Conservation (phyloP, 1,139 yeast species). For the Suhomyces taliae region DNA sequence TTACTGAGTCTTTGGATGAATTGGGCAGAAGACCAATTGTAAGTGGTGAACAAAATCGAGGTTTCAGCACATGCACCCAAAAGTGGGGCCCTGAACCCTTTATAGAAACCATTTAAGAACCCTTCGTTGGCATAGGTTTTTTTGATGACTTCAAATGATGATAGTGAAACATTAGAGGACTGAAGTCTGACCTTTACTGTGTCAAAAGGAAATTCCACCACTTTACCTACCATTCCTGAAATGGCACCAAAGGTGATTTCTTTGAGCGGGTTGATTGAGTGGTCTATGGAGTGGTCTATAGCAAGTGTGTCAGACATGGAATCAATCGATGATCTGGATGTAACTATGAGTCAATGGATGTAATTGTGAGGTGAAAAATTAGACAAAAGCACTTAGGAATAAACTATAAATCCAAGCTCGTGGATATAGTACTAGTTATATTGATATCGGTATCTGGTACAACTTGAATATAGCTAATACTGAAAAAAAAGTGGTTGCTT, state of each 20-base stretch:
- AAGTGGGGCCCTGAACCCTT: conserved; percentile 78
- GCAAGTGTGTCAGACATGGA: neutral
- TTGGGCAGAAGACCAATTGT: conserved; percentile 46
- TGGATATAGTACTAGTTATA: too few species aligned
- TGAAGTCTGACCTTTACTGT: conserved; percentile 89
- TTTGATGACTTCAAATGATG: conserved; percentile 61
- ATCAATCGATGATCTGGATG: neutral
- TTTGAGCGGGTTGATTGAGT: conserved; percentile 25
- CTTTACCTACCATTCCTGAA: conserved; percentile 81
- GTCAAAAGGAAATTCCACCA: conserved; percentile 89
- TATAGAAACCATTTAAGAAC: conserved; percentile 45
- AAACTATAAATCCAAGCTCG: too few species aligned
- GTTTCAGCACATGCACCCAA: conserved; percentile 88
- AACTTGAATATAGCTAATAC: too few species aligned
- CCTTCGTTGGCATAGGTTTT: conserved; percentile 71
- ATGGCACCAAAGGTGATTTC: conserved; percentile 50
- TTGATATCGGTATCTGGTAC: too few species aligned
- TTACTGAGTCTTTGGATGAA: conserved; percentile 11
- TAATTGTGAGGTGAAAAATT: neutral
- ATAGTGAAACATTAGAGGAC: conserved; percentile 51
- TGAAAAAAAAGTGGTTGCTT: too few species aligned
- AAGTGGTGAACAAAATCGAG: conserved; percentile 67
- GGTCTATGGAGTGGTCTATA: neutral
- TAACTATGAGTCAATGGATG: neutral
- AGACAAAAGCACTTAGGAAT: too few species aligned